phyloP scores from a whole-genome alignment of 257 asterid species.

The Nicotiana undulata region DNA sequence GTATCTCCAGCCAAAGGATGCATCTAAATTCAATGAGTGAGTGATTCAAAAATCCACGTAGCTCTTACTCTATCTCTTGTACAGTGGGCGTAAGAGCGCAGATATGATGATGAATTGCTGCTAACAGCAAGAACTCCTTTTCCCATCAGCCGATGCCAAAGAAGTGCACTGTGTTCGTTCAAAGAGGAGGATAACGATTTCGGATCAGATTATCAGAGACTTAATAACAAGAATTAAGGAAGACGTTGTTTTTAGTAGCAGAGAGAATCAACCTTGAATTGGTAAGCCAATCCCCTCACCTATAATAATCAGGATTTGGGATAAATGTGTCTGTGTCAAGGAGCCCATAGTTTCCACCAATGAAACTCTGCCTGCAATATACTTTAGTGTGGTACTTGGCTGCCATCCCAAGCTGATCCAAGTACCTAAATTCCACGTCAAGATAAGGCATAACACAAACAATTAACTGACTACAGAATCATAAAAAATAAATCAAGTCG shows the following conservation, averaged over 20 bases:
- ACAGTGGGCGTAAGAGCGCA: conserved; percentile 87
- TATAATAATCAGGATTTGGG: conserved; percentile 96
- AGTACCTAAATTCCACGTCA: conserved; percentile 43
- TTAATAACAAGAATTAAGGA: conserved; percentile 76
- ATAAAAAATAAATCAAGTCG: background rate
- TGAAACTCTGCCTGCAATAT: conserved; percentile 78
- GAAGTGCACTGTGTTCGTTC: conserved; percentile 56
- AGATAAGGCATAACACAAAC: background rate
- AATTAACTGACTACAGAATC: background rate
- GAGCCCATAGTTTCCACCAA: conserved; percentile 88
- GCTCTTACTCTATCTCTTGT: conserved; percentile 61
- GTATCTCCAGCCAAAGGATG: background rate
- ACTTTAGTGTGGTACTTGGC: conserved; percentile 71
- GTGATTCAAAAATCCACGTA: background rate
- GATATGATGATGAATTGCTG: conserved; percentile 42
- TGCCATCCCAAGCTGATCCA: conserved; percentile 98
- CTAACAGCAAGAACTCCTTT: conserved; percentile 58
- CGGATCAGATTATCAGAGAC: background rate
- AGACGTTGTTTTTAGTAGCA: conserved; percentile 72
- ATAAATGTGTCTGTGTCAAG: conserved; percentile 55
- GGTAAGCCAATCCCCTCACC: conserved; percentile 34
- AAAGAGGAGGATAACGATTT: background rate
- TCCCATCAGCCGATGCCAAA: conserved; percentile 97
- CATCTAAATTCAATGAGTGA: background rate
- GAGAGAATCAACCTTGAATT: background rate